Evolutionary conservation across 1,139 yeast species (phyloP), one percentile per base, ranked within the genome.

Genomic region (Geotrichum fermentans): DNA sequence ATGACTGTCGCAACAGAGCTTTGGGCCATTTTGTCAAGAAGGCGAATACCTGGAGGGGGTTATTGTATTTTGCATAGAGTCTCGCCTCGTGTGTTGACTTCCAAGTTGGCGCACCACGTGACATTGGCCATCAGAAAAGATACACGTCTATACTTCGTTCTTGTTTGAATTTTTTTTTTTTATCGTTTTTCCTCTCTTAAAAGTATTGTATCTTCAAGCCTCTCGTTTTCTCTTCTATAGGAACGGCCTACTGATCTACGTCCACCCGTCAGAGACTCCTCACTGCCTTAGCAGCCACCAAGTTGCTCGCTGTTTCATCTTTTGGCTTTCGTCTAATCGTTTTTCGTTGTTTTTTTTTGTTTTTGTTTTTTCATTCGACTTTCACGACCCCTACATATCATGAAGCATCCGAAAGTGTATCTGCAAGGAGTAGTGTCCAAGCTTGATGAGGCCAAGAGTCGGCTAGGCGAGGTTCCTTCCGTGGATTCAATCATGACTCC

Each of bases 401-500:
- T 39, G 38, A 38, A 22, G 28, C 43, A 38, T 22, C 43, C 43
- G 35, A 38, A 38, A 24, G 43, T 29, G n/a, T 44, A 38, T n/a
- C 18, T 44, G 17, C 43, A 38, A 24, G 38, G 32, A 7, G 22
- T 33, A 14, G 29, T 21, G 18, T 26, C 18, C 36, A 40, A 46
- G 34, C 29, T 40, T 20, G 35, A 17, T 13, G 33, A 35, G 14
- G 18, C 37, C 6, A 18, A 41, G 17, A 14, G 32, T 11, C 29
- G 29, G 20, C 17, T 33, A n/a, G 20, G 24, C 6, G 49, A 45
- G 4, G 10, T 34, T 6, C 45, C 40, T 7, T 14, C 17, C 10
- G n/a, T 26, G 20, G 38, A 22, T n/a, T 33, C 26, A 6, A 11
- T 30, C 10, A 5, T 47, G 13, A 55, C 54, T 2, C 55, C 53